Base-by-base conservation (phyloP, 1,284 basidiomycete species). In the Filobasidium uniguttulatum region DNA sequence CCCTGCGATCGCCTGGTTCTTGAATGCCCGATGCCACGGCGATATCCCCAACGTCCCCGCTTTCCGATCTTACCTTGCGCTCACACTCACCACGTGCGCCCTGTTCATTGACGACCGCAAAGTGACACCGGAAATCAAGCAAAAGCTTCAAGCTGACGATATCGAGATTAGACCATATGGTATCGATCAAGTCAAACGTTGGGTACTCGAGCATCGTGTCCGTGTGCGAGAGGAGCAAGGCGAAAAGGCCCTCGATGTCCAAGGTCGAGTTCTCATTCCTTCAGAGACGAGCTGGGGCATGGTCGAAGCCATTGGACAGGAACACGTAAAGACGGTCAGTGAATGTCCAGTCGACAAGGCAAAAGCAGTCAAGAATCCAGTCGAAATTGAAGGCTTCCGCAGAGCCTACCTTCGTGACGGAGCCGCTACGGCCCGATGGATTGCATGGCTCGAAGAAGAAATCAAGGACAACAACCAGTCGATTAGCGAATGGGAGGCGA, bases 401-500 rank as follows among this genome's bases (percentile, higher is more conserved):
- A 74, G 78, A 46, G 88, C 89, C 0, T 96, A 97, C 67, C 68
- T 89, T 6, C 77, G 90, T 41, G 93, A 98, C 65, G 93, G 91
- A 17, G 83, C 78, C 30, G 84, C 88, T n/a, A 89, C 83, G 63
- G 63, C 81, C 22, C 76, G 76, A 56, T 88, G 84, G 79, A 77
- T 93, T 55, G 84, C 88, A 0, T 96, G 89, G 88, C 72, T 98
- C 3, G 90, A 98, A 58, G 72, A 81, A 57, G 81, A 83, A 65
- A 72, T 97, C 20, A 63, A 72, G 20, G 74, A 82, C 51, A 81
- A 82, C 43, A 84, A 83, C 55, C 77, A 82, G 54, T 61, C 67
- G 43, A 80, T 97, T 53, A 85, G 83, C 14, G 93, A 98, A 68
- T 96, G 83, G 71, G 83, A 91, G 59, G 93, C 90, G 3, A 86